A percentile compares a stretch with the other conserved stretches of the same genome.
phyloP scores from a whole-genome alignment of 805 yeast species.

The Candida sanyiensis region DNA sequence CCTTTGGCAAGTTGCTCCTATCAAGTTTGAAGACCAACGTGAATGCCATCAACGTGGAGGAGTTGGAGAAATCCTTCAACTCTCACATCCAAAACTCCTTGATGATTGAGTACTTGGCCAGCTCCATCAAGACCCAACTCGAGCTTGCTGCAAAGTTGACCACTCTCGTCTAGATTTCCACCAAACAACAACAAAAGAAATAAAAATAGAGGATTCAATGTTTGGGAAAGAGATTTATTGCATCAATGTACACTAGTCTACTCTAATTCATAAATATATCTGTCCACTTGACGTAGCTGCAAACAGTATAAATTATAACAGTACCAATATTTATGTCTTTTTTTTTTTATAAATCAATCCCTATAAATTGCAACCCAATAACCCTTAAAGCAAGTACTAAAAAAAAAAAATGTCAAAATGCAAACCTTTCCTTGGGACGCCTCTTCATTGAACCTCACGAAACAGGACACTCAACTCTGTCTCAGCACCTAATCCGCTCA shows the following conservation, averaged over 20 bases:
- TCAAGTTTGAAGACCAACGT: constrained; percentile 48
- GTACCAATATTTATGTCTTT: not conserved
- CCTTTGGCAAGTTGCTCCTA: constrained; percentile 62
- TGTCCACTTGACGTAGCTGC: not conserved
- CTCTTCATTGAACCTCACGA: constrained; percentile 21
- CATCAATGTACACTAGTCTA: not conserved
- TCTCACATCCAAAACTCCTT: constrained; percentile 74
- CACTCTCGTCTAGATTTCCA: constrained; percentile 36
- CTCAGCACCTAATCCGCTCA: constrained; percentile 45
- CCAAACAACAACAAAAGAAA: not conserved
- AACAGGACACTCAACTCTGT: constrained; percentile 36
- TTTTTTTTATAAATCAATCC: constrained; percentile 5
- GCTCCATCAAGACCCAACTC: constrained; percentile 78
- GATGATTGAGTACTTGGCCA: constrained; percentile 76
- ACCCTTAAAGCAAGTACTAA: not conserved
- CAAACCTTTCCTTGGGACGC: not conserved
- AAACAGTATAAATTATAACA: not conserved
- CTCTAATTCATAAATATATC: not conserved
- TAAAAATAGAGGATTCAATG: not conserved
- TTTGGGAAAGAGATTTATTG: not conserved
- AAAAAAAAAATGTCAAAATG: not conserved
- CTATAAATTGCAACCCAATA: not conserved
- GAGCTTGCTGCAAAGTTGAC: constrained; percentile 73
- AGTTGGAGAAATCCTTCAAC: constrained; percentile 55
- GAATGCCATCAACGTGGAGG: constrained; percentile 39